Evolutionary conservation across 257 asterid species (phyloP).

Genomic region (Jasminum sambac): DNA sequence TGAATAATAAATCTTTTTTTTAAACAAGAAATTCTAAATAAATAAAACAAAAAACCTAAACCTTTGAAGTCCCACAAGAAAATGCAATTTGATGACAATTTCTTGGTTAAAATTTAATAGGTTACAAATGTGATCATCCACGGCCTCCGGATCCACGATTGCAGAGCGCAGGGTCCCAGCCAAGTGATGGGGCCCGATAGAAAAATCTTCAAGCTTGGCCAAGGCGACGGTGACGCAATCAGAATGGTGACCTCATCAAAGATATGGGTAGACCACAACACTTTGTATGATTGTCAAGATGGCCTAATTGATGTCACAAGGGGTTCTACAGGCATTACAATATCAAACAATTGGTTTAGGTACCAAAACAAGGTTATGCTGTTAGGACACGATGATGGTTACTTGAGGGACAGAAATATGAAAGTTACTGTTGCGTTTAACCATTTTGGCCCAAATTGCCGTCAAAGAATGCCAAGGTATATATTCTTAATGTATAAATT

Average conservation of each 20-base stretch:
- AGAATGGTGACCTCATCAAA: slow-evolving; percentile 56
- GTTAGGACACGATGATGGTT: slow-evolving; percentile 79
- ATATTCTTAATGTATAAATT: too few species aligned
- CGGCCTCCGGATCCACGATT: slow-evolving; percentile 60
- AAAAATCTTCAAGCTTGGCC: slow-evolving; percentile 43
- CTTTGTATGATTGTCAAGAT: slow-evolving; percentile 55
- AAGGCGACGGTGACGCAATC: slow-evolving; percentile 75
- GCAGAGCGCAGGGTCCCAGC: slow-evolving; percentile 55
- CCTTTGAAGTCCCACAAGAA: neutral
- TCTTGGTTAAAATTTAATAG: slow-evolving; percentile 23
- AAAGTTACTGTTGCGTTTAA: slow-evolving; percentile 79
- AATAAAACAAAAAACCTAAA: too few species aligned
- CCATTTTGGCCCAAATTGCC: slow-evolving; percentile 78
- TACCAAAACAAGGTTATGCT: slow-evolving; percentile 80
- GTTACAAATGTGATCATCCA: slow-evolving; percentile 77
- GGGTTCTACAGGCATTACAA: slow-evolving; percentile 73
- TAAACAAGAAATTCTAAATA: too few species aligned
- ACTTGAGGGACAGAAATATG: slow-evolving; percentile 56
- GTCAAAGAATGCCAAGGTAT: slow-evolving; percentile 88
- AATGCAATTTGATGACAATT: neutral
- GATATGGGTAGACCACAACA: slow-evolving; percentile 84
- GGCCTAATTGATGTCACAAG: slow-evolving; percentile 79
- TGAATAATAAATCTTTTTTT: too few species aligned
- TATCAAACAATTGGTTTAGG: slow-evolving; percentile 78
- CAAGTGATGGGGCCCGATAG: slow-evolving; percentile 52